These are phyloP conservation scores for Mrakia gelida DNA, from an alignment of 768 basidiomycete species.

Conservation along the genomic window DNA sequence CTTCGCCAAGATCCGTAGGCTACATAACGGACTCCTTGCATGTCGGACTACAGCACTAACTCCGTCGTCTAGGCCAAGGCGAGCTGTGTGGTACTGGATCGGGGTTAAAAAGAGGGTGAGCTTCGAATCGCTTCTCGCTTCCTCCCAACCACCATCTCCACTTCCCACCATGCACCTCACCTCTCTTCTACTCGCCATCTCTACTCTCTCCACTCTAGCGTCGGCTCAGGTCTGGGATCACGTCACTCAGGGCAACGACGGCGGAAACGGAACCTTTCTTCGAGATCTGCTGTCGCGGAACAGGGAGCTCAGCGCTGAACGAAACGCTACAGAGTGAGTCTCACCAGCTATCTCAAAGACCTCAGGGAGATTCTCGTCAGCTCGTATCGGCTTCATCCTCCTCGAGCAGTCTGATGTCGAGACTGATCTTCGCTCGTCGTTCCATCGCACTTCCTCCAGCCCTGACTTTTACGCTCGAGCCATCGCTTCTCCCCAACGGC, in stretches of 20 bases:
- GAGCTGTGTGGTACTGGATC: no score
- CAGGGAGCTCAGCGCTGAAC: neutral
- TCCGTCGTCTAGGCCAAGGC: no score
- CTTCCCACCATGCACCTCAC: neutral
- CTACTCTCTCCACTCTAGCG: neutral
- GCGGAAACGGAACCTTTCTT: slow-evolving; percentile 6
- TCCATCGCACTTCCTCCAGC: neutral
- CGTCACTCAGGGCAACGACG: neutral
- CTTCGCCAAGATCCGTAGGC: no score
- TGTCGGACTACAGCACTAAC: no score
- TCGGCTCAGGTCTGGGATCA: slow-evolving; percentile 12
- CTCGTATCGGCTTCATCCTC: no score
- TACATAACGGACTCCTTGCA: no score
- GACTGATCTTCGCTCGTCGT: neutral
- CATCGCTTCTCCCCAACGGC: slow-evolving; percentile 1
- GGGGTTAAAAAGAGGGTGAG: no score
- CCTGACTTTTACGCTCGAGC: slow-evolving; percentile 10
- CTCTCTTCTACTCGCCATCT: neutral
- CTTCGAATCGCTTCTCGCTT: no score
- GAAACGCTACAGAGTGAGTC: slow-evolving; percentile 7
- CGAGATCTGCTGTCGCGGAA: neutral
- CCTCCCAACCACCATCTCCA: neutral
- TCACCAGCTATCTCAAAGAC: no score
- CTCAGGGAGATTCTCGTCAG: no score
- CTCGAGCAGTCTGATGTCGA: neutral